phyloP scores from a whole-genome alignment of 176 grass and related monocot species.

The Typha latifolia region DNA sequence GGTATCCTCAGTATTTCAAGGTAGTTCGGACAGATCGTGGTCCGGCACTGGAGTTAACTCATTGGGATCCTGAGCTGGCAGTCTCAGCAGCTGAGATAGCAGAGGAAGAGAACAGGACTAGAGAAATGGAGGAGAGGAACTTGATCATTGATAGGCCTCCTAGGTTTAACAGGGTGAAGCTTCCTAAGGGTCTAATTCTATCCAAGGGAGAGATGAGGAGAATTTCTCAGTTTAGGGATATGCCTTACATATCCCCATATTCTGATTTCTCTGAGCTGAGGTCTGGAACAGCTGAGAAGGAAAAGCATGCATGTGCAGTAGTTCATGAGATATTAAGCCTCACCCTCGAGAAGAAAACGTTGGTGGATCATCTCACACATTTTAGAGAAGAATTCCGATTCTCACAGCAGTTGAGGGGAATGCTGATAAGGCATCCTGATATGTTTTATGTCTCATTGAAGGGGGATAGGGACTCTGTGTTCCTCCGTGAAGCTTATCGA shows the following conservation, averaged over 20 bases:
- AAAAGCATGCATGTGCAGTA: constrained; percentile 76
- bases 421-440: constrained; percentile 83
- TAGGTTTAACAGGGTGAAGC: constrained; percentile 66
- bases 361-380: constrained; percentile 86
- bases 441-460: constrained; percentile 96
- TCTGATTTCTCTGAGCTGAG: constrained; percentile 68
- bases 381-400: constrained; percentile 91
- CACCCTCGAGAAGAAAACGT: constrained; percentile 74
- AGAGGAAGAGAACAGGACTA: constrained; percentile 54
- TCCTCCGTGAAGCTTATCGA: constrained; percentile 83
- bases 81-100: constrained; percentile 66
- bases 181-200: constrained; percentile 67
- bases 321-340: constrained; percentile 89
- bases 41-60: constrained; percentile 68
- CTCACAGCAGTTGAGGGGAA: constrained; percentile 76
- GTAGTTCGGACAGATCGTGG: constrained; percentile 72
- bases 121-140: constrained; percentile 63
- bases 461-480: constrained; percentile 75
- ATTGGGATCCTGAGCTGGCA: constrained; percentile 79
- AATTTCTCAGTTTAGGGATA: constrained; percentile 47
- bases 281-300: constrained; percentile 54
- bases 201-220: constrained; percentile 56
- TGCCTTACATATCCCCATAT: constrained; percentile 74
- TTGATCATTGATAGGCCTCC: constrained; percentile 76
- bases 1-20: constrained; percentile 85